These are phyloP conservation scores for Gossypium anomalum DNA, from an alignment of 345 rosid species.

Conservation along the genomic window DNA sequence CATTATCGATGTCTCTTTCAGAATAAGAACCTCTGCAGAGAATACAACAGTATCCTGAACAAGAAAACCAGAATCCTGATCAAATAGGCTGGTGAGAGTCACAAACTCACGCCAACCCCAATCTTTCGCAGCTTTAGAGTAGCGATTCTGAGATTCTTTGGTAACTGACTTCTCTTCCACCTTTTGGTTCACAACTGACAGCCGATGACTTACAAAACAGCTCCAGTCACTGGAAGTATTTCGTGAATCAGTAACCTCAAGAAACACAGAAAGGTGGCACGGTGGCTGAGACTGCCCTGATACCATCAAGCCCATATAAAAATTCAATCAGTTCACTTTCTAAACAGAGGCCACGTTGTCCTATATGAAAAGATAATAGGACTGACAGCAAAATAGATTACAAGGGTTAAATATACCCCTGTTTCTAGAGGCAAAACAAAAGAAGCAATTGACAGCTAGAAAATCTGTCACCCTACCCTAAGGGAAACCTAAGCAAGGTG, in stretches of 20 bases:
- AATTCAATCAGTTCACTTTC: constrained; percentile 3
- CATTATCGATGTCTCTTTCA: constrained; percentile 83
- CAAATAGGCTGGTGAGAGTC: constrained; percentile 94
- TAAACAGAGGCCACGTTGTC: neutral
- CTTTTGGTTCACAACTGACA: constrained; percentile 88
- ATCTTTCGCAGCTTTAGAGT: constrained; percentile 99
- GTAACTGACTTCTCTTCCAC: constrained; percentile 91
- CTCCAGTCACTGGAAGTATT: constrained; percentile 93
- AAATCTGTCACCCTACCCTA: neutral
- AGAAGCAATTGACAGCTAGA: neutral
- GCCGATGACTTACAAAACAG: constrained; percentile 97
- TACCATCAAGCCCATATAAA: constrained; percentile 22
- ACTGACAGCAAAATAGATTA: neutral
- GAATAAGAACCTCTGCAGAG: constrained; percentile 98
- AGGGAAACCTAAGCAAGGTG: neutral
- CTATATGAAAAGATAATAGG: neutral
- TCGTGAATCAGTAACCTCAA: constrained; percentile 97
- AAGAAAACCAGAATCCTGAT: constrained; percentile 98
- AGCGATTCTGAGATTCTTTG: constrained; percentile 99
- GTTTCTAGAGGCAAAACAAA: neutral
- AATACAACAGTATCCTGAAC: constrained; percentile 89
- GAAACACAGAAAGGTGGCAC: constrained; percentile 98
- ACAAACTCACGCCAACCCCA: constrained; percentile 99
- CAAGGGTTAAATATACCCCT: neutral
- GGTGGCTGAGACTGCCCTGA: constrained; percentile 99